These are phyloP conservation scores for Scedosporium dehoogii DNA, from an alignment of 2,329 filamentous ascomycete species.

Conservation along the genomic window DNA sequence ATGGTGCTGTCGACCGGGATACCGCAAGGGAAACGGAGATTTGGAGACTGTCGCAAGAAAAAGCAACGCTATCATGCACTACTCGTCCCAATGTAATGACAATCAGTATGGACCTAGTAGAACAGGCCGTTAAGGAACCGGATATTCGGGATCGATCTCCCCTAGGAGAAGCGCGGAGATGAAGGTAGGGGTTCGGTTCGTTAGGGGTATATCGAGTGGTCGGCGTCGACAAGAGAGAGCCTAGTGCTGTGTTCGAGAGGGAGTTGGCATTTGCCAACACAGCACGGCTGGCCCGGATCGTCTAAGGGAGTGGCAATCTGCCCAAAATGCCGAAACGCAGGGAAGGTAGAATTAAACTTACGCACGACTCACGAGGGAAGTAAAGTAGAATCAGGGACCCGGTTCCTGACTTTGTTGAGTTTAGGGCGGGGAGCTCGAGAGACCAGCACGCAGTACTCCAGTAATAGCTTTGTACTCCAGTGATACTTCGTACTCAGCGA, in stretches of 20 bases:
- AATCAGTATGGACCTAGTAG: background rate
- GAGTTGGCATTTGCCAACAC: background rate
- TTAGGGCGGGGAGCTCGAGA: background rate
- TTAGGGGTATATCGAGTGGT: background rate
- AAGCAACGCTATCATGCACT: background rate
- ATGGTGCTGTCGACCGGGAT: background rate
- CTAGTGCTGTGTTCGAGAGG: background rate
- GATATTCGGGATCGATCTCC: no score
- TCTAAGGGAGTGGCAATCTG: background rate
- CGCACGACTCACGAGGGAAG: background rate
- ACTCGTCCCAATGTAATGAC: background rate
- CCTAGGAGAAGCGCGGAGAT: no score
- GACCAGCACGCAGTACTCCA: background rate
- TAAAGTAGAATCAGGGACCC: background rate
- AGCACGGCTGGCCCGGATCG: background rate
- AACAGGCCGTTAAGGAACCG: no score
- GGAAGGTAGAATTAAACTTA: background rate
- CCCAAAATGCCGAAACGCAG: background rate
- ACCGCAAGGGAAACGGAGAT: background rate
- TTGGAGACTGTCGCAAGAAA: background rate
- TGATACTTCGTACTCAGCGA: no score
- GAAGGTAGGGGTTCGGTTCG: background rate
- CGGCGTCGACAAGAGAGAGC: background rate
- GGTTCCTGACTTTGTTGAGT: slow-evolving; percentile 1
- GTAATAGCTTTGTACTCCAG: background rate